Percentiles rank a stretch among this genome's conserved stretches.
Conservation (phyloP, 768 basidiomycete species). For the Tulasnella sp. region DNA sequence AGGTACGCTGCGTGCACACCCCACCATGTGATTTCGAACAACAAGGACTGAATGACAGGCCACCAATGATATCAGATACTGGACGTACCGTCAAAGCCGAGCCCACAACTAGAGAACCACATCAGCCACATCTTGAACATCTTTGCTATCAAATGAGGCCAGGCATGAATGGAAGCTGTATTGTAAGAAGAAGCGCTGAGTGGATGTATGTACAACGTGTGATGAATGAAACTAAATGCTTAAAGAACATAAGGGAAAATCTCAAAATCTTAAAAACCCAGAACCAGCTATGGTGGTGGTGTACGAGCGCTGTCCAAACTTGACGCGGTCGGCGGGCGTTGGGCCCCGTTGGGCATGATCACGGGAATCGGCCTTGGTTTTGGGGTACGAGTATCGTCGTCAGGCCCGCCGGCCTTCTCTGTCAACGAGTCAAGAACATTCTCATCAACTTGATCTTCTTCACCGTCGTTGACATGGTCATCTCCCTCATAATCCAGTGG, state of each 20-base stretch:
- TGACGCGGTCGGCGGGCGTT: background rate
- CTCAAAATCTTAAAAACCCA: too few species aligned
- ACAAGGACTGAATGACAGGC: too few species aligned
- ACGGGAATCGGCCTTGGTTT: background rate
- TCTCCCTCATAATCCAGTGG: slow-evolving; percentile 31
- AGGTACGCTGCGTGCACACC: slow-evolving; percentile 48
- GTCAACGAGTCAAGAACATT: background rate
- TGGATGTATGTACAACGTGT: too few species aligned
- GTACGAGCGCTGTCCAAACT: background rate
- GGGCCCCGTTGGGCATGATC: background rate
- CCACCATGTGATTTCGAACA: too few species aligned
- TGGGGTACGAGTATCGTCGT: background rate
- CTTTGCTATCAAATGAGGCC: too few species aligned
- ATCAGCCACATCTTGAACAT: too few species aligned
- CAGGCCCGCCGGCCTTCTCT: background rate
- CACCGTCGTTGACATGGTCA: slow-evolving; percentile 25
- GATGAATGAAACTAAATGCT: too few species aligned
- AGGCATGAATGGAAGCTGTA: too few species aligned
- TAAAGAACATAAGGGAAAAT: too few species aligned
- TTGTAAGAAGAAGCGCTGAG: too few species aligned
- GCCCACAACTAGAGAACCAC: background rate
- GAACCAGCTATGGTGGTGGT: background rate
- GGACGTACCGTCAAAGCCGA: slow-evolving; percentile 44
- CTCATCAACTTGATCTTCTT: slow-evolving; percentile 19
- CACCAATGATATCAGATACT: slow-evolving; percentile 50